phyloP scores from a whole-genome alignment of 139 green algal species.

The Chlorella sorokiniana region DNA sequence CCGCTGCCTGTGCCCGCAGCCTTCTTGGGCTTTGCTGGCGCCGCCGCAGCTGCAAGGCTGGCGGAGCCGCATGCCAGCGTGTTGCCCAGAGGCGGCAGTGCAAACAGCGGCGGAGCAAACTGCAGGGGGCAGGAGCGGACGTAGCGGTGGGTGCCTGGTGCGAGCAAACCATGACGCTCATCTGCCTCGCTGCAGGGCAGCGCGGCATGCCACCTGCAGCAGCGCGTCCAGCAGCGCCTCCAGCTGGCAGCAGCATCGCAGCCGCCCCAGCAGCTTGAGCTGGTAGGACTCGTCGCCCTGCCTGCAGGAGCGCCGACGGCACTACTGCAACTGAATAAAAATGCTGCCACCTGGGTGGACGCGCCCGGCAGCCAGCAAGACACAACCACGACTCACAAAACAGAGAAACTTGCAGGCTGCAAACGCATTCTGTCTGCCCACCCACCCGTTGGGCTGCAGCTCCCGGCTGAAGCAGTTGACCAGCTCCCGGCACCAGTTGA shows the following conservation, averaged over 20 bases:
- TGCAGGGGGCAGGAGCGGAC: background rate
- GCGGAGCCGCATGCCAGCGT: background rate
- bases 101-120: constrained; percentile 17
- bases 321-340: background rate
- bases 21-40: constrained; percentile 4
- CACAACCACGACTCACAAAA: too few relatives aligned
- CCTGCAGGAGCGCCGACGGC: background rate
- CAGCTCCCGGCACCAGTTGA: constrained; percentile 46
- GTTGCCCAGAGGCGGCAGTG: constrained; percentile 12
- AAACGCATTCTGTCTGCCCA: too few relatives aligned
- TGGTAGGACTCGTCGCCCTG: background rate
- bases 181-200: background rate
- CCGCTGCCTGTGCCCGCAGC: background rate
- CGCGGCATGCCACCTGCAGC: constrained; percentile 1
- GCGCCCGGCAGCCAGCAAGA: too few relatives aligned
- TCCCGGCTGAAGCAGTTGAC: constrained; percentile 29
- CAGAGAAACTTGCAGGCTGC: too few relatives aligned
- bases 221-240: constrained; percentile 35
- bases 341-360: too few relatives aligned
- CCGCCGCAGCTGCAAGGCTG: background rate
- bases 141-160: background rate
- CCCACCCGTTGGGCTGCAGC: constrained; percentile 11
- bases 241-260: constrained; percentile 29
- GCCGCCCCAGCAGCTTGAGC: constrained; percentile 34
- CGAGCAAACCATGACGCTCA: background rate